These are phyloP conservation scores for Shiraia sp. DNA, from an alignment of 2,329 filamentous ascomycete species.

Conservation along the genomic window DNA sequence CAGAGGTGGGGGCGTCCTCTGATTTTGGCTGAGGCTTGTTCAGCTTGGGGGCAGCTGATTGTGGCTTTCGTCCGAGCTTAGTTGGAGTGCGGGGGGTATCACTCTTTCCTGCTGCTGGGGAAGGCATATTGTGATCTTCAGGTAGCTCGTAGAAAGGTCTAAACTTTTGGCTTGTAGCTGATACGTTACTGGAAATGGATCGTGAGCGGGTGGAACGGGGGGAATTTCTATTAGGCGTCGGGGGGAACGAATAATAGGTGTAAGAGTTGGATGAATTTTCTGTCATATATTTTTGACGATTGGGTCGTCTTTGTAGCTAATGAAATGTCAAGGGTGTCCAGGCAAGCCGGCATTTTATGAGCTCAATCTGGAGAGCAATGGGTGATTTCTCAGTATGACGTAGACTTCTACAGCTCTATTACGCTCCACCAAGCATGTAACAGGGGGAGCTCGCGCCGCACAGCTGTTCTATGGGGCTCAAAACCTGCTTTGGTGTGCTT, in stretches of 20 bases:
- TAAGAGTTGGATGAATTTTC: conserved; percentile 52
- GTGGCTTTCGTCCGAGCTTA: conserved; percentile 53
- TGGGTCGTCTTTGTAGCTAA: conserved; percentile 37
- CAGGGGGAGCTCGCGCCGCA: conserved; percentile 44
- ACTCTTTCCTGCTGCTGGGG: conserved; percentile 56
- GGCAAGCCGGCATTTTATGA: conserved; percentile 37
- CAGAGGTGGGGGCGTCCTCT: conserved; percentile 42
- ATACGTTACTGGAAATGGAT: conserved; percentile 46
- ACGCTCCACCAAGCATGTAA: conserved; percentile 21
- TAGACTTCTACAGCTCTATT: conserved; percentile 25
- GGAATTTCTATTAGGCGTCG: conserved; percentile 51
- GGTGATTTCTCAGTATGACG: conserved; percentile 38
- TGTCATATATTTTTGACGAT: conserved; percentile 53
- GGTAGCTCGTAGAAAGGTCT: conserved; percentile 37
- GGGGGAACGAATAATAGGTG: conserved; percentile 57
- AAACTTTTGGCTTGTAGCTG: conserved; percentile 35
- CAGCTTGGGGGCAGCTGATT: conserved; percentile 47
- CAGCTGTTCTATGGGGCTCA: conserved; percentile 19
- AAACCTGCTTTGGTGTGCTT: conserved; percentile 45
- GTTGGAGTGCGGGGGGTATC: conserved; percentile 55
- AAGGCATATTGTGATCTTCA: conserved; percentile 50
- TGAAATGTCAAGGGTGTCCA: conserved; percentile 17
- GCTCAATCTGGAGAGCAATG: conserved; percentile 17
- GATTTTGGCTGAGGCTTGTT: conserved; percentile 41
- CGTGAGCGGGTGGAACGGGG: conserved; percentile 42